phyloP scores from a whole-genome alignment of 2,329 filamentous ascomycete species.

The Paecilomyces niveus region DNA sequence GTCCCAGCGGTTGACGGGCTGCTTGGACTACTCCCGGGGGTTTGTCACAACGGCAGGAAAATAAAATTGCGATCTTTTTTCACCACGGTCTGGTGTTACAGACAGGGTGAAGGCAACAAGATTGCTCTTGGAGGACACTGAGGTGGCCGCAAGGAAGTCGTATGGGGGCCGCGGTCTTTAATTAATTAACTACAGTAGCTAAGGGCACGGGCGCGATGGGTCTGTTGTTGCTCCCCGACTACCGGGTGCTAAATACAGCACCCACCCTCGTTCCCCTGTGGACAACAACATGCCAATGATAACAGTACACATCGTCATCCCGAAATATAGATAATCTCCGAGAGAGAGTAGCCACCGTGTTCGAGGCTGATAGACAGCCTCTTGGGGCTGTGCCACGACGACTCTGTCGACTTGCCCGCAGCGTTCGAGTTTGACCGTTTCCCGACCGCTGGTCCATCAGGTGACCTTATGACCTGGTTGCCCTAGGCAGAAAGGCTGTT shows the following conservation, averaged over 20 bases:
- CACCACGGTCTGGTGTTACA: not conserved
- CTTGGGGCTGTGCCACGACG: not conserved
- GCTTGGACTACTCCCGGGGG: not conserved
- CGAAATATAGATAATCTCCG: not conserved
- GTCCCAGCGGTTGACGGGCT: not conserved
- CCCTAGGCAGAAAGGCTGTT: not conserved
- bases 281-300: not conserved
- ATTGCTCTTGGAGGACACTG: slow-evolving; percentile 4
- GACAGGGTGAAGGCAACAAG: not conserved
- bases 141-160: slow-evolving; percentile 8
- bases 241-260: not conserved
- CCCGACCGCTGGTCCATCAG: not conserved
- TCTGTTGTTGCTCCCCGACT: not conserved
- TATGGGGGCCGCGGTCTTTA: slow-evolving; percentile 9
- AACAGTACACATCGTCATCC: not conserved
- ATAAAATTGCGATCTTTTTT: not conserved
- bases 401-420: not conserved
- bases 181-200: not conserved
- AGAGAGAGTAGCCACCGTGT: slow-evolving; percentile 1
- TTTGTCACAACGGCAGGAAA: not conserved
- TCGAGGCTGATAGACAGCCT: not conserved
- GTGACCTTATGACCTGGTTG: not conserved
- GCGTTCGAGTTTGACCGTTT: not conserved
- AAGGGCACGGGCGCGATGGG: not conserved
- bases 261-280: not conserved